Base-by-base conservation (phyloP, 2,329 filamentous ascomycete species). In the Rhinocladiella similis region DNA sequence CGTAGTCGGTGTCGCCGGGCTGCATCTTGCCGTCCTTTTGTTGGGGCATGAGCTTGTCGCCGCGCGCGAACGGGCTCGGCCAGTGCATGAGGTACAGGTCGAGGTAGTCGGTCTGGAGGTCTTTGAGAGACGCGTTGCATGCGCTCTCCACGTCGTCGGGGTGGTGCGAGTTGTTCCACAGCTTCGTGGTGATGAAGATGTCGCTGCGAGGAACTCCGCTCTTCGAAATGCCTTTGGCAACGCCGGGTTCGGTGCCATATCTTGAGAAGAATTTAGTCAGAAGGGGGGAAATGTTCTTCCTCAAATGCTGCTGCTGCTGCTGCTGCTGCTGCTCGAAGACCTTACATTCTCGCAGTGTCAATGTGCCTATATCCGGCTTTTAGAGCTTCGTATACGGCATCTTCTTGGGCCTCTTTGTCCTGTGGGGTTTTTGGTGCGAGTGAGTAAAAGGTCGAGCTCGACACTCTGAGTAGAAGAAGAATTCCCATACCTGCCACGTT, bases 81-180 rank as follows among this genome's bases (percentile, higher is more conserved):
- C 80, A 90, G 72, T 89, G 86, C 68, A 91, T 88, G 56, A 89
- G 77, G 69, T 82, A 88, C 10, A 90, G 75, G 68, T 90, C 86
- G 55, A 90, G 75, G 68, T 89, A 89, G 56, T 86, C 85, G 38
- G 86, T 74, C 12, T 78, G 80, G 65, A 88, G 79, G 66, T 84
- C 80, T 67, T 84, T 79, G 50, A 88, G 75, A 19, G 84, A 85
- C 39, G 82, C 78, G 60, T 81, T 77, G 47, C 85, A 80, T 60
- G 85, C 85, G 61, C 80, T 73, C 57, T 81, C 75, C 14, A 89
- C 87, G 65, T 85, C 83, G 65, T 85, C 79, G 1, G 80, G 80
- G 60, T 81, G 77, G 67, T 86, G 83, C 61, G 72, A 77, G 69
- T 83, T 85, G 72, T 85, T 86, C 84, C 84, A 87, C 35, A 88